Evolutionary conservation across 306 rosid species (phyloP).

Genomic region (Sophora flavescens): DNA sequence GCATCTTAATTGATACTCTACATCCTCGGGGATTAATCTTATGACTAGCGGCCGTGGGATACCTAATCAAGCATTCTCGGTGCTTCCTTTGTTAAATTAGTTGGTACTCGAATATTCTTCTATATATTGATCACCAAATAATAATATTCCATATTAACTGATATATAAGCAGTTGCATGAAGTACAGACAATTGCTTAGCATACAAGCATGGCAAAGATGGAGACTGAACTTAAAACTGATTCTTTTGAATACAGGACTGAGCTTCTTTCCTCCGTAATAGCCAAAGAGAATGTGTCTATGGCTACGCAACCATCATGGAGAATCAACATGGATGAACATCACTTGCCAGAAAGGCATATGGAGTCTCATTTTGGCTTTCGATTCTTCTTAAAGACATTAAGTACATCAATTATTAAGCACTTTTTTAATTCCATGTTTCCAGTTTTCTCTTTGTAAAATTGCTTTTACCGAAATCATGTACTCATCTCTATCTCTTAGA

Average conservation of each 20-base stretch:
- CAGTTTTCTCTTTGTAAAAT: neutral
- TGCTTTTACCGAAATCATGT: constrained; percentile 18
- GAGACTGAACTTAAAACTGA: constrained; percentile 57
- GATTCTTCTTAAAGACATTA: constrained; percentile 54
- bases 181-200: constrained; percentile 8
- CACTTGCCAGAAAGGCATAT: constrained; percentile 60
- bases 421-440: neutral
- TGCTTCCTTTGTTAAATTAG: constrained; percentile 42
- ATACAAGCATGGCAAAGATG: constrained; percentile 44
- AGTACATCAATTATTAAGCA: constrained; percentile 47
- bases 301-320: constrained; percentile 78
- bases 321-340: constrained; percentile 75
- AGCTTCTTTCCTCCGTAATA: constrained; percentile 74
- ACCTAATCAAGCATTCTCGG: constrained; percentile 47
- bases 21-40: too few relatives aligned
- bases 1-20: too few relatives aligned
- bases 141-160: neutral
- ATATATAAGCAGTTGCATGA: constrained; percentile 9
- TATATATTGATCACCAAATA: too few relatives aligned
- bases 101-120: too few relatives aligned
- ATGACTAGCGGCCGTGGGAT: neutral
- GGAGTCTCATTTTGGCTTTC: constrained; percentile 64
- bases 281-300: constrained; percentile 48
- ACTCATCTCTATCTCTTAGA: constrained; percentile 47
- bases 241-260: constrained; percentile 69